Percentiles rank a stretch among this genome's conserved stretches.
These are phyloP conservation scores for Xanthoceras sorbifolium DNA, from an alignment of 345 rosid species.

Conservation along the genomic window DNA sequence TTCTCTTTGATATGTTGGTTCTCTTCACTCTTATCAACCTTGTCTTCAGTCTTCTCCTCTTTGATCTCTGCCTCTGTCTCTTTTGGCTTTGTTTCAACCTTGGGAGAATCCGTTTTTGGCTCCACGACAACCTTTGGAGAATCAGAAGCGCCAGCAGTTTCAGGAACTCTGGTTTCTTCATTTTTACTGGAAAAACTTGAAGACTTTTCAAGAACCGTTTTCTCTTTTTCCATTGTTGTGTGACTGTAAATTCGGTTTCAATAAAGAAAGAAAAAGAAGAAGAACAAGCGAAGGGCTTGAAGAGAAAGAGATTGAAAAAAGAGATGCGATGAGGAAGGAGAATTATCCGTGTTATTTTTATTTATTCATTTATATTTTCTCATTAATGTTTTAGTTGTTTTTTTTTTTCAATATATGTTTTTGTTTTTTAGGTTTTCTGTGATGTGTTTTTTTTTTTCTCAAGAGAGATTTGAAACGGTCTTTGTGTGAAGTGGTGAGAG, in stretches of 20 bases:
- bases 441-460: not conserved
- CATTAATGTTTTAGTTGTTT: not conserved
- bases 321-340: slow-evolving; percentile 21
- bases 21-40: not conserved
- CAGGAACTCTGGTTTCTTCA: not conserved
- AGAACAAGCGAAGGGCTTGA: not conserved
- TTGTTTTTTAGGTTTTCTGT: too few species aligned
- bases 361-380: not conserved
- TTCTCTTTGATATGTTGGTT: slow-evolving; percentile 17
- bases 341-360: slow-evolving; percentile 10
- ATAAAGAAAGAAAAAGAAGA: not conserved
- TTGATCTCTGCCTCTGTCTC: slow-evolving; percentile 9
- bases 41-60: not conserved
- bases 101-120: not conserved
- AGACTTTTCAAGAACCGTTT: not conserved
- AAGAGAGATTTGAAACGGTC: slow-evolving; percentile 27
- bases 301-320: slow-evolving; percentile 11
- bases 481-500: not conserved
- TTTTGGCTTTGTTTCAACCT: slow-evolving; percentile 4
- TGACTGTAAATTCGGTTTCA: not conserved
- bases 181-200: not conserved
- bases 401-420: not conserved
- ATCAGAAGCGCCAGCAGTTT: not conserved
- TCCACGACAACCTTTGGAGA: not conserved
- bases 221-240: slow-evolving; percentile 19